Evolutionary conservation across 331 rosid genomes (phyloP).

Genomic region (Arachis monticola): DNA sequence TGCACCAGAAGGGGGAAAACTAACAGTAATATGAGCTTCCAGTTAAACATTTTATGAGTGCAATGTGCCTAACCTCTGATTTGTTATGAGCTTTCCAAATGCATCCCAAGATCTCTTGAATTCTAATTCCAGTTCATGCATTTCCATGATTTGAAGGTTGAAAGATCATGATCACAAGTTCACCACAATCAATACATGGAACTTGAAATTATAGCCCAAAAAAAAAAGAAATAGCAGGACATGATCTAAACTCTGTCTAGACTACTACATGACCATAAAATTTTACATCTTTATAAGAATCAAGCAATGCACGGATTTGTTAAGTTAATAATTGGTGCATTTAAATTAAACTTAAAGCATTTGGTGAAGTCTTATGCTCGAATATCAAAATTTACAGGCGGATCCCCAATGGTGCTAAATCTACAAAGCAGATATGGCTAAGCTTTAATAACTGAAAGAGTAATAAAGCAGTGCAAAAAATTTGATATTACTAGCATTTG

Average conservation of each 20-base stretch:
- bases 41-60: conserved; percentile 12
- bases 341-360: conserved; percentile 25
- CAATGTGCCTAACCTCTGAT: conserved; percentile 56
- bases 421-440: conserved; percentile 4
- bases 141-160: conserved; percentile 68
- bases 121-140: conserved; percentile 98
- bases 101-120: conserved; percentile 99
- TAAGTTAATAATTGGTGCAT: conserved; percentile 6
- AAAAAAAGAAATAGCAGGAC: not conserved
- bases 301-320: not conserved
- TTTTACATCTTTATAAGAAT: no score
- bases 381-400: not conserved
- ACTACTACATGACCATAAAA: conserved; percentile 7
- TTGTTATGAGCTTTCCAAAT: conserved; percentile 76
- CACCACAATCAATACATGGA: conserved; percentile 22
- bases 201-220: not conserved
- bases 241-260: conserved; percentile 25
- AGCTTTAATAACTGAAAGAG: conserved; percentile 16
- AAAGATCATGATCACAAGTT: conserved; percentile 35
- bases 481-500: not conserved
- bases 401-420: not conserved
- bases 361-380: not conserved
- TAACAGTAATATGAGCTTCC: conserved; percentile 29
- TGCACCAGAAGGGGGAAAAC: conserved; percentile 27
- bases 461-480: conserved; percentile 14